A percentile compares a stretch with the other conserved stretches of the same genome.
Evolutionary conservation across 495 filamentous ascomycete genomes (phyloP).

Genomic region (Aspergillus nanangensis): DNA sequence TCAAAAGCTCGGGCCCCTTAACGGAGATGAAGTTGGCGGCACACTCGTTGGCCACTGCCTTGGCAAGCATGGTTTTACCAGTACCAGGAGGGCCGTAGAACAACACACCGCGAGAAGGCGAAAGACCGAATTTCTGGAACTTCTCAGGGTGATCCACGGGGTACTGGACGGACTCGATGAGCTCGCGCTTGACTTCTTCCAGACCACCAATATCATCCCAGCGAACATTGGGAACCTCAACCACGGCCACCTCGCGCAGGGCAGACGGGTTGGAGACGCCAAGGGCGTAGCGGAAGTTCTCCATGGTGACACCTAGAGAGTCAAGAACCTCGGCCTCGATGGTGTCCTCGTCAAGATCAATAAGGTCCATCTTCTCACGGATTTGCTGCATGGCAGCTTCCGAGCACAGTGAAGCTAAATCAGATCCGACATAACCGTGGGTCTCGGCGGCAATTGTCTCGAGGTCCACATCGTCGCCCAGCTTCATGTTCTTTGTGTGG

Average conservation of each 20-base stretch:
- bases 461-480: slow-evolving; percentile 93
- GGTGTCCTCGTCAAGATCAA: slow-evolving; percentile 97
- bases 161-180: slow-evolving; percentile 98
- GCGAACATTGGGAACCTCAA: slow-evolving; percentile 97
- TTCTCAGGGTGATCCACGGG: slow-evolving; percentile 99
- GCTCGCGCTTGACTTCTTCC: slow-evolving; percentile 97
- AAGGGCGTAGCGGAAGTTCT: slow-evolving; percentile 98
- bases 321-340: slow-evolving; percentile 98
- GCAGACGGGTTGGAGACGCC: slow-evolving; percentile 98
- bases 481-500: slow-evolving; percentile 99
- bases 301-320: slow-evolving; percentile 97
- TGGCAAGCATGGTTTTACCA: slow-evolving; percentile 99
- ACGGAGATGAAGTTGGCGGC: slow-evolving; percentile 99
- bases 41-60: slow-evolving; percentile 98
- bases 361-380: slow-evolving; percentile 99
- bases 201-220: slow-evolving; percentile 99
- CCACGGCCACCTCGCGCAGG: slow-evolving; percentile 96
- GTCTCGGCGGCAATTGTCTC: slow-evolving; percentile 97
- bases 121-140: slow-evolving; percentile 99
- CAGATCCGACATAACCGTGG: slow-evolving; percentile 97
- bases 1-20: slow-evolving; percentile 95
- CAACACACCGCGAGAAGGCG: slow-evolving; percentile 94
- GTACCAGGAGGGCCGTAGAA: slow-evolving; percentile 99
- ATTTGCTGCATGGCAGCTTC: slow-evolving; percentile 99
- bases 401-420: slow-evolving; percentile 97